Percentiles rank a stretch among this genome's conserved stretches.
Conservation (phyloP, 1,284 basidiomycete genomes). For the Ceratorhiza oryzae-sativae region DNA sequence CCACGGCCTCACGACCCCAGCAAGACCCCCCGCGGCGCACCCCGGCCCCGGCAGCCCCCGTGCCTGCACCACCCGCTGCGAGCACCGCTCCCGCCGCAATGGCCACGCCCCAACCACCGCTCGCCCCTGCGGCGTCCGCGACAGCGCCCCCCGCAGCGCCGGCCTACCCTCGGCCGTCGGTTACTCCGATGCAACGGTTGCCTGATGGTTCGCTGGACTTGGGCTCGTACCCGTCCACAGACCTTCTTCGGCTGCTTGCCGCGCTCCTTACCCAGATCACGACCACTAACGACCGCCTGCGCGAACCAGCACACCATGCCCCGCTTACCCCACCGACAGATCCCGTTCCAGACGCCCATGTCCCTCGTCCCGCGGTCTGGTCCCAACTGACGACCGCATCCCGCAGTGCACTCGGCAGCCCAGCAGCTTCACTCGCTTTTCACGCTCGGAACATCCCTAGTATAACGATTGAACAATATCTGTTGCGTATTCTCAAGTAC, state of each 20-base stretch:
- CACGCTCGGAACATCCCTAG: slow-evolving; percentile 96
- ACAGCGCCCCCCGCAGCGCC: slow-evolving; percentile 11
- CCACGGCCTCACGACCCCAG: not conserved
- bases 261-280: slow-evolving; percentile 91
- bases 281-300: slow-evolving; percentile 78
- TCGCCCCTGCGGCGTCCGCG: not conserved
- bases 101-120: slow-evolving; percentile 5
- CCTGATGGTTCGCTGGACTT: slow-evolving; percentile 54
- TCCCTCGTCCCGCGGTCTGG: slow-evolving; percentile 44
- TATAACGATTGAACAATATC: slow-evolving; percentile 93
- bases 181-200: slow-evolving; percentile 27
- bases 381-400: slow-evolving; percentile 75
- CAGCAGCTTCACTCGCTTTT: slow-evolving; percentile 87
- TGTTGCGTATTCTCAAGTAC: slow-evolving; percentile 95
- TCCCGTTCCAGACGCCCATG: slow-evolving; percentile 43
- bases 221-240: slow-evolving; percentile 59
- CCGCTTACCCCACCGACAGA: slow-evolving; percentile 39
- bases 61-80: not conserved
- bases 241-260: slow-evolving; percentile 89
- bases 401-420: slow-evolving; percentile 74
- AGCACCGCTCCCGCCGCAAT: slow-evolving; percentile 16
- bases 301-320: slow-evolving; percentile 44
- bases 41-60: slow-evolving; percentile 19
- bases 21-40: slow-evolving; percentile 11
- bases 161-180: slow-evolving; percentile 46